Evolutionary conservation across 1,284 basidiomycete species (phyloP).

Genomic region (Inonotus obliquus): DNA sequence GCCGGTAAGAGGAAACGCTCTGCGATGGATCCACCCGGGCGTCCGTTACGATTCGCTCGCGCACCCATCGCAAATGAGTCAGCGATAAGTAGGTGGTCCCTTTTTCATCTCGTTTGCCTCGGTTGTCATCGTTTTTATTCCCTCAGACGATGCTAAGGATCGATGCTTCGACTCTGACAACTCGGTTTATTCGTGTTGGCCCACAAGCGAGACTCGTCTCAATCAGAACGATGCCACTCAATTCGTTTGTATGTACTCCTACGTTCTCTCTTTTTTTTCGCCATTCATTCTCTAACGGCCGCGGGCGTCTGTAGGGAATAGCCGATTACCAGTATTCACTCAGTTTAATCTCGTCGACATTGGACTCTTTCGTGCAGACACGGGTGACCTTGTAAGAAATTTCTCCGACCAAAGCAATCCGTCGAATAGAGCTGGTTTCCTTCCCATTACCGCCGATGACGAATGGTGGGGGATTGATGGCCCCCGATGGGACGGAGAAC

Average conservation of each 20-base stretch:
- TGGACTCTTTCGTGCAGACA: slow-evolving; percentile 67
- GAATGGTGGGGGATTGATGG: slow-evolving; percentile 64
- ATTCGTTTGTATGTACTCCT: slow-evolving; percentile 29
- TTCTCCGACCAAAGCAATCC: slow-evolving; percentile 43
- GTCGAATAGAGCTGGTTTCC: slow-evolving; percentile 46
- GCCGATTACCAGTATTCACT: slow-evolving; percentile 38
- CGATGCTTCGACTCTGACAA: slow-evolving; percentile 22
- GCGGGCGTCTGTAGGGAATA: slow-evolving; percentile 42
- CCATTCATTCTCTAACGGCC: slow-evolving; percentile 23
- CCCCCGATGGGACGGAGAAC: slow-evolving; percentile 42
- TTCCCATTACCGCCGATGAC: slow-evolving; percentile 60
- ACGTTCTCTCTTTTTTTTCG: slow-evolving; percentile 2
- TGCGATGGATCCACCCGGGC: slow-evolving; percentile 20
- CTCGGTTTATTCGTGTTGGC: slow-evolving; percentile 31
- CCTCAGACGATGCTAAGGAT: slow-evolving; percentile 13
- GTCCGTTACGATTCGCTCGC: slow-evolving; percentile 14
- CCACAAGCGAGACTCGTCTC: slow-evolving; percentile 26
- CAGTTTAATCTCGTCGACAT: slow-evolving; percentile 53
- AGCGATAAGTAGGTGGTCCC: slow-evolving; percentile 39
- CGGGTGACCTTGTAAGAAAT: slow-evolving; percentile 42
- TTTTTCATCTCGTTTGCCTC: slow-evolving; percentile 12
- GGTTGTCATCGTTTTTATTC: not conserved
- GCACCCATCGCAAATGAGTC: slow-evolving; percentile 34
- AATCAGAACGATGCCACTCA: slow-evolving; percentile 30
- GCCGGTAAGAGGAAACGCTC: slow-evolving; percentile 27